These are phyloP conservation scores for Saccharomycopsis fibuligera DNA, from an alignment of 805 yeast genomes.

Conservation along the genomic window DNA sequence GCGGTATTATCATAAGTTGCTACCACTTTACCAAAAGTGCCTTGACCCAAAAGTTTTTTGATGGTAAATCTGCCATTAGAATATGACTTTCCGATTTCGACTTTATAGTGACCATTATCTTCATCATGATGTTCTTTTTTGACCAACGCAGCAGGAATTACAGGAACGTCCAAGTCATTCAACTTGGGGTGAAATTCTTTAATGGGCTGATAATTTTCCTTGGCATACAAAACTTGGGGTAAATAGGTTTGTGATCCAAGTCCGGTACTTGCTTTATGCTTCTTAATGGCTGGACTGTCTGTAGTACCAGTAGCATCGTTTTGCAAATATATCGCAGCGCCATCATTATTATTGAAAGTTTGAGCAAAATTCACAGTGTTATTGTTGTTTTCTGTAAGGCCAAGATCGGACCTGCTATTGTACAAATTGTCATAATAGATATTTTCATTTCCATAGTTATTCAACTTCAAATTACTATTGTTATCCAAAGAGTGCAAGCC, in stretches of 20 bases:
- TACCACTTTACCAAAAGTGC: conserved; percentile 88
- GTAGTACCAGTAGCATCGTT: neutral
- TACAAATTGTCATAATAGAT: neutral
- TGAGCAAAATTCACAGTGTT: neutral
- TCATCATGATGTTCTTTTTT: conserved; percentile 29
- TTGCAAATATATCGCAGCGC: neutral
- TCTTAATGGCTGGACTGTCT: neutral
- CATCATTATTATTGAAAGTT: neutral
- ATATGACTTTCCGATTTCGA: conserved; percentile 50
- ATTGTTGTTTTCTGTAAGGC: neutral
- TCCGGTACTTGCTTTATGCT: neutral
- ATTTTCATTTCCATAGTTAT: neutral
- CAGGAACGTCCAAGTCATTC: conserved; percentile 5
- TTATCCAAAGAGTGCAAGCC: neutral
- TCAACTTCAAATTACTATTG: no score
- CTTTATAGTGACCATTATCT: conserved; percentile 69
- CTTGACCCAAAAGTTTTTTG: conserved; percentile 72
- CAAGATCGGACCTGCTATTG: neutral
- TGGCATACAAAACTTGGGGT: conserved; percentile 7
- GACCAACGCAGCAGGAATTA: neutral
- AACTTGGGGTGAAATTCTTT: conserved; percentile 1
- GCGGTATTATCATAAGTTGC: conserved; percentile 67
- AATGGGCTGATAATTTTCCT: conserved; percentile 6
- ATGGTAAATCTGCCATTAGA: conserved; percentile 71
- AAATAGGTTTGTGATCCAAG: no score